Percentiles rank a stretch among this genome's conserved stretches.
Evolutionary conservation across 306 rosid genomes (phyloP).

Genomic region (Prinsepia uniflora): DNA sequence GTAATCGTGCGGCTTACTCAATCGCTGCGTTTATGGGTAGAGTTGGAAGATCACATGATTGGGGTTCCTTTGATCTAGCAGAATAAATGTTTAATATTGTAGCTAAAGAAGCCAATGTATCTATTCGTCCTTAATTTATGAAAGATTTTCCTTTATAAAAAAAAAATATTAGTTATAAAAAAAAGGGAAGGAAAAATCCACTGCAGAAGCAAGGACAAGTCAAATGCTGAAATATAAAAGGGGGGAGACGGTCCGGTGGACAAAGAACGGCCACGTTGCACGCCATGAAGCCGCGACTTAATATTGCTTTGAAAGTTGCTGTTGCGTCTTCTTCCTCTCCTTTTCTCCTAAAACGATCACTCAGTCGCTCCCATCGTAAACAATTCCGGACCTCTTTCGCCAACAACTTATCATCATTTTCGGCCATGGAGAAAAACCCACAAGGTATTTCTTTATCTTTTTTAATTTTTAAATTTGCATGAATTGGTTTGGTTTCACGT

Average conservation of each 20-base stretch:
- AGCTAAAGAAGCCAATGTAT: no score
- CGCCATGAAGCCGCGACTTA: conserved; percentile 23
- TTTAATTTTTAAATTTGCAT: neutral
- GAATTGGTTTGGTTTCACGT: neutral
- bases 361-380: neutral
- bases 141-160: no score
- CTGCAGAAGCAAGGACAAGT: no score
- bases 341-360: neutral
- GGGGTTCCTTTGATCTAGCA: no score
- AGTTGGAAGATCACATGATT: no score
- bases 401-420: neutral
- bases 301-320: neutral
- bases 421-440: conserved; percentile 24
- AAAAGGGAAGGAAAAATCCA: no score
- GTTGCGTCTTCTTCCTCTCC: neutral
- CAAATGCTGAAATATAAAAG: neutral
- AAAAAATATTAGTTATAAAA: no score
- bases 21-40: no score
- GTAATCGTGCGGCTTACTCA: no score
- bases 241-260: conserved; percentile 8
- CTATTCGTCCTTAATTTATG: no score
- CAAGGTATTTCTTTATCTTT: conserved; percentile 8
- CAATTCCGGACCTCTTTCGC: neutral
- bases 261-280: conserved; percentile 33
- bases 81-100: no score